Evolutionary conservation across 1,139 yeast species (phyloP).

Genomic region (Yamadazyma spencermartinsiae): DNA sequence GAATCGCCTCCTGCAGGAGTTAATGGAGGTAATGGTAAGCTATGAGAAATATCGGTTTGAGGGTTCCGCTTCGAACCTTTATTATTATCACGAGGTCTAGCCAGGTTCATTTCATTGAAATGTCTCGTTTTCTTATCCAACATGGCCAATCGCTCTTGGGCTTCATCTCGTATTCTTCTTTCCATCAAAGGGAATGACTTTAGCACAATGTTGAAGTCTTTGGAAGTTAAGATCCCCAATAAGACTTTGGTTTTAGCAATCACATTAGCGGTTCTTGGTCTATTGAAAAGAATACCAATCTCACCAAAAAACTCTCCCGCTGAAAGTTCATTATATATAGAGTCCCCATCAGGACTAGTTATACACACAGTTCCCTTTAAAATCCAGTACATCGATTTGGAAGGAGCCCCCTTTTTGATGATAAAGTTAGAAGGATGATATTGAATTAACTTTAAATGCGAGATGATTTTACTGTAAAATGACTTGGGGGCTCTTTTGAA

Average conservation of each 20-base stretch:
- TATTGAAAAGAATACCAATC: constrained; percentile 70
- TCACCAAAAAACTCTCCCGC: constrained; percentile 78
- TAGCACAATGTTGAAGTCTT: constrained; percentile 57
- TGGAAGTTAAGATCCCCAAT: constrained; percentile 67
- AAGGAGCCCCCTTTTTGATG: constrained; percentile 69
- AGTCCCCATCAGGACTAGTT: constrained; percentile 74
- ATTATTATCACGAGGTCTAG: not conserved
- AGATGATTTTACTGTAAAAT: constrained; percentile 59
- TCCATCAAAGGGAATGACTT: constrained; percentile 66
- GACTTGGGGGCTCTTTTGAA: constrained; percentile 66
- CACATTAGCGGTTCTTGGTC: constrained; percentile 79
- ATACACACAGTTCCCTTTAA: constrained; percentile 72
- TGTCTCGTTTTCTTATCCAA: constrained; percentile 57
- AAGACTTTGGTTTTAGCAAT: constrained; percentile 69
- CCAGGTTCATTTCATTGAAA: constrained; percentile 4
- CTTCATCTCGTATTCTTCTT: constrained; percentile 70
- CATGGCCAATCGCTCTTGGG: constrained; percentile 72
- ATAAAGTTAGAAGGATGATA: constrained; percentile 68
- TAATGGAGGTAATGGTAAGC: constrained; percentile 1
- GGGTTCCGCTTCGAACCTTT: not conserved
- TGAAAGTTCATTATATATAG: constrained; percentile 65
- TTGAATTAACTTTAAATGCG: constrained; percentile 57
- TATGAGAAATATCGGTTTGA: not conserved
- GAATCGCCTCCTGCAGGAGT: constrained; percentile 6
- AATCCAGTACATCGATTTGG: constrained; percentile 81